These are phyloP conservation scores for Trichoderma brevicompactum DNA, from an alignment of 2,329 filamentous ascomycete genomes.

Conservation along the genomic window DNA sequence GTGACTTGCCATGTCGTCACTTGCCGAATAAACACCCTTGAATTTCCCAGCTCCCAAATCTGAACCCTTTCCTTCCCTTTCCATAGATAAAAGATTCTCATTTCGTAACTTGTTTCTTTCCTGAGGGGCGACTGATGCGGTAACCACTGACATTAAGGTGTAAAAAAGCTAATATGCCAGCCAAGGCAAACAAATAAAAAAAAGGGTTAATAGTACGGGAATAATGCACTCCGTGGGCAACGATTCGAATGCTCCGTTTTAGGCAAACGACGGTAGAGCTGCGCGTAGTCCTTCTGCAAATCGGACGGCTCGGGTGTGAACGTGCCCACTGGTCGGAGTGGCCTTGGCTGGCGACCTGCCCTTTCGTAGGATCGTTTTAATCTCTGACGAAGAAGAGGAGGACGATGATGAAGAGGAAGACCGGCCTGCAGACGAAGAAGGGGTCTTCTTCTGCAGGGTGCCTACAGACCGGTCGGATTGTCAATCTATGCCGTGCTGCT, in stretches of 20 bases:
- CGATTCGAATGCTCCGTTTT: constrained; percentile 34
- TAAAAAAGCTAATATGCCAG: constrained; percentile 26
- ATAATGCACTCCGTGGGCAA: constrained; percentile 20
- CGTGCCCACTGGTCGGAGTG: constrained; percentile 44
- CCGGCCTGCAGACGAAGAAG: constrained; percentile 63
- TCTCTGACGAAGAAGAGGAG: constrained; percentile 46
- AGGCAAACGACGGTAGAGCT: constrained; percentile 46
- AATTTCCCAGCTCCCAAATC: constrained; percentile 27
- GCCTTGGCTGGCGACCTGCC: constrained; percentile 44
- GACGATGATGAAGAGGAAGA: constrained; percentile 56
- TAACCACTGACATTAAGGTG: constrained; percentile 27
- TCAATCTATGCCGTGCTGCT: constrained; percentile 99
- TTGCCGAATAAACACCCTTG: constrained; percentile 38
- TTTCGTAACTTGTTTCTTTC: constrained; percentile 15
- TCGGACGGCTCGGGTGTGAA: constrained; percentile 47
- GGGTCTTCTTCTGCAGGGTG: constrained; percentile 49
- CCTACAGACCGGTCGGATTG: constrained; percentile 73
- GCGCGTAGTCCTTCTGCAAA: constrained; percentile 48
- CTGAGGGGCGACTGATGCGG: constrained; percentile 26
- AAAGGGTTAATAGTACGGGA: constrained; percentile 4
- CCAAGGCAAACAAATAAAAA: constrained; percentile 26
- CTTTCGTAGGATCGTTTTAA: constrained; percentile 52
- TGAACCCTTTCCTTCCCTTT: constrained; percentile 3
- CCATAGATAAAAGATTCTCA: constrained; percentile 16
- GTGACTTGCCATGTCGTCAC: constrained; percentile 42